Evolutionary conservation across 129 eudicot species (phyloP), one percentile per base, ranked within the genome.

Genomic region (Silybum marianum): DNA sequence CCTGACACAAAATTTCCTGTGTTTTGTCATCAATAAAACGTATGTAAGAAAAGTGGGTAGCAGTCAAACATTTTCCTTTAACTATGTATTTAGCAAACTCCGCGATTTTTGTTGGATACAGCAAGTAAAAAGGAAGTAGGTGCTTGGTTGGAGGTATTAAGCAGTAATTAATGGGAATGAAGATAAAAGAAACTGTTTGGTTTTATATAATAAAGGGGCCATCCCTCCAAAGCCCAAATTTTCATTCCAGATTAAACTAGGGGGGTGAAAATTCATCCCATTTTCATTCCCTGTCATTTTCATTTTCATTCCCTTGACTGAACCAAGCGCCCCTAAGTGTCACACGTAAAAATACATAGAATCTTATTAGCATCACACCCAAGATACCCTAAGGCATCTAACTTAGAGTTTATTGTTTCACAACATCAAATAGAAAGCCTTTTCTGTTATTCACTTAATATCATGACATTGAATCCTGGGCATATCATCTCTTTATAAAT

Each of bases 331-430:
- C 36, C 6, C 60, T 21, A 46, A 70, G 58, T 69, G 60, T 71
- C 77, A 71, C 38, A 34, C 58, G 38, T 71, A 69, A 24, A 24
- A 78, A 6, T 30, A 75, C 70, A 46, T 32, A 48, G 48, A 79
- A 54, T 79, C 70, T 70, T 21, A 9, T 13, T 38, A 70, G 71
- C 13, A 44, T 69, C 23, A 4, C 9, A 26, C 19, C 63, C 75
- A 78, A 62, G 40, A 66, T 66, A 11, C 36, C 69, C 76, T 21
- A 62, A 32, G 32, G 36, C 36, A 38, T 66, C 65, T 66, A 40
- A 38, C n/a, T 4, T 79, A 46, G 70, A 79, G 76, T 79, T 44
- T 69, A 71, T 34, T 36, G 48, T 79, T 72, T 34, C 34, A 71
- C 16, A 69, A 22, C 71, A 71, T 71, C 69, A 71, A 51, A 51